A percentile compares a stretch with the other conserved stretches of the same genome.
These are phyloP conservation scores for Tolypocladium nubicola DNA, from an alignment of 2,329 filamentous ascomycete genomes.

Conservation along the genomic window DNA sequence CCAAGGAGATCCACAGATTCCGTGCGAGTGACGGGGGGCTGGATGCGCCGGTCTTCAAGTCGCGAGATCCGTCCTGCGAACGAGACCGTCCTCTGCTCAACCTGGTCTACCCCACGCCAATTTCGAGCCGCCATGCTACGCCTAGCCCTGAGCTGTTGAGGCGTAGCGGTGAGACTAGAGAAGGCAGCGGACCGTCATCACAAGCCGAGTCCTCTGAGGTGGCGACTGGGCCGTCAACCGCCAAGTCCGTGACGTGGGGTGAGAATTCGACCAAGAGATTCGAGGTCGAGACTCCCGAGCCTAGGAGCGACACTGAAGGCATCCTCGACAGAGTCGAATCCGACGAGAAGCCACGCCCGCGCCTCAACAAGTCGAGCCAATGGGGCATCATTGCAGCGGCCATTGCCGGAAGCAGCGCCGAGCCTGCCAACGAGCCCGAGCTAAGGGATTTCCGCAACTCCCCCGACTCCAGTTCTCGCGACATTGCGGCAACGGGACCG, in stretches of 20 bases:
- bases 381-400: conserved; percentile 45
- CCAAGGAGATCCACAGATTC: conserved; percentile 35
- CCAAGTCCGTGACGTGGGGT: conserved; percentile 55
- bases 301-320: conserved; percentile 18
- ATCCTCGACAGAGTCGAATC: conserved; percentile 13
- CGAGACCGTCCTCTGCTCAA: conserved; percentile 48
- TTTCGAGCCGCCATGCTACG: conserved; percentile 28
- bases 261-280: conserved; percentile 55
- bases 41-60: conserved; percentile 24
- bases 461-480: conserved; percentile 8
- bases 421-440: conserved; percentile 23
- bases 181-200: conserved; percentile 3
- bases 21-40: conserved; percentile 14
- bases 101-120: conserved; percentile 49
- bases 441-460: conserved; percentile 9
- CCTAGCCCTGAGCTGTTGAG: conserved; percentile 19
- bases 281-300: conserved; percentile 47
- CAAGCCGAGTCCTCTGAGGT: conserved; percentile 20
- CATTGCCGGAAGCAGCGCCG: conserved; percentile 30
- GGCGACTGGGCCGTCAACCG: conserved; percentile 26
- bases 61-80: conserved; percentile 43
- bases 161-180: not conserved
- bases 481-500: conserved; percentile 9
- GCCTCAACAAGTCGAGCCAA: conserved; percentile 28
- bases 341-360: conserved; percentile 21